Percentiles rank a stretch among this genome's conserved stretches.
These are phyloP conservation scores for Thelonectria rubi DNA, from an alignment of 2,329 filamentous ascomycete genomes.

Conservation along the genomic window DNA sequence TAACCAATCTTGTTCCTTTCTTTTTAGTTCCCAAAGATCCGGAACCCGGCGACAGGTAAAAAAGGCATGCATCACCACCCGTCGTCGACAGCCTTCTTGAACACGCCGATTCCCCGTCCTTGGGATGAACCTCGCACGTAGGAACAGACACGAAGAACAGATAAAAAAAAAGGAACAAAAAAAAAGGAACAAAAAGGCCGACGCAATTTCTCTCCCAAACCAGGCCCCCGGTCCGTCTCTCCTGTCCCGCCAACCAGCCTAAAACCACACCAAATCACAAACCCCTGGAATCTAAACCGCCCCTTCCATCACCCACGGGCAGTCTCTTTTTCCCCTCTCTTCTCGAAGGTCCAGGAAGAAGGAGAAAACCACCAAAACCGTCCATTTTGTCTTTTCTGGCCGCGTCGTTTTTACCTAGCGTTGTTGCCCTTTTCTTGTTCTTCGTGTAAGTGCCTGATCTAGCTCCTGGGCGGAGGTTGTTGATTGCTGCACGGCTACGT, in stretches of 20 bases:
- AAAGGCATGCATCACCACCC: no score
- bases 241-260: constrained; percentile 29
- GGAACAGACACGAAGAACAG: no score
- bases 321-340: constrained; percentile 14
- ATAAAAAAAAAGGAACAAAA: not conserved
- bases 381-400: not conserved
- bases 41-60: no score
- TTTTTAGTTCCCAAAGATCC: no score
- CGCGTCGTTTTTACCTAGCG: constrained; percentile 3
- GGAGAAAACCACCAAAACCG: not conserved
- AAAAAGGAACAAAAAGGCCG: constrained; percentile 10
- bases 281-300: constrained; percentile 41
- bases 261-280: constrained; percentile 36
- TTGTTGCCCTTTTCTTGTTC: not conserved
- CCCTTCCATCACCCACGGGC: constrained; percentile 38
- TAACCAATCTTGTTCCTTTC: no score
- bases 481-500: constrained; percentile 1
- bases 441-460: constrained; percentile 15
- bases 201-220: constrained; percentile 21
- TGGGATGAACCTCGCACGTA: no score
- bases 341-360: constrained; percentile 3
- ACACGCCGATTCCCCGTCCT: no score
- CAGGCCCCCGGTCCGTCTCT: constrained; percentile 14
- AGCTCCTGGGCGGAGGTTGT: not conserved
- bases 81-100: no score